Evolutionary conservation across 371 early-diverging fungal genomes (phyloP), one percentile per base, ranked within the genome.

Genomic region (Coemansia sp.): DNA sequence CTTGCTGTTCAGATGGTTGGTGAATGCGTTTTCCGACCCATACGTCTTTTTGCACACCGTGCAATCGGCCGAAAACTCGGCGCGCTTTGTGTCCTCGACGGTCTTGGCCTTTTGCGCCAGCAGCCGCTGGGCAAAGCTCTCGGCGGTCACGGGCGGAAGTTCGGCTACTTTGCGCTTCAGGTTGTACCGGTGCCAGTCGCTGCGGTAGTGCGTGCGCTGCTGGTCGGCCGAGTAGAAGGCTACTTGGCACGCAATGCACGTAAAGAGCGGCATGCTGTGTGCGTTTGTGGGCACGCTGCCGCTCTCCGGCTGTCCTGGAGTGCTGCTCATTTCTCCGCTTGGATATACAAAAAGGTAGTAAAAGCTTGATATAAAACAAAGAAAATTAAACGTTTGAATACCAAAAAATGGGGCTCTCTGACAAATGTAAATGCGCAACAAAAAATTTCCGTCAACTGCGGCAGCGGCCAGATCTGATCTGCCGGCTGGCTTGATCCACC

Each of bases 171-270:
- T 95, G 62, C 96, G 87, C 83, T 97, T 97, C 30, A 98, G 85
- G 80, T 99, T 99, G 85, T 98, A 99, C 37, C 97, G 82, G 79
- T 98, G 99, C 97, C 97, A 99, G 83, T 99, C 98, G 11, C 91
- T 89, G 9, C 89, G 87, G 81, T 94, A 94, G 79, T 99, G 99
- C 16, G 83, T 83, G 47, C 97, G 83, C 81, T 97, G 98, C 55
- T 87, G 83, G 42, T 93, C 92, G 8, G 95, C 89, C 0, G 87
- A 75, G 62, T 85, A 80, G 81, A 98, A 97, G 7, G 89, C 88
- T 9, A 93, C 89, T 62, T 93, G 90, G 82, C 99, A 98, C 8
- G 93, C 86, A 26, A 88, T 83, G 67, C 94, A 94, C 20, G 91
- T 90, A 70, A 85, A 89, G 23, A 82, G 57, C 18, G 77, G 77